Percentiles rank a stretch among this genome's conserved stretches.
These are phyloP conservation scores for Candida silvatica DNA, from an alignment of 805 yeast species.

Conservation along the genomic window DNA sequence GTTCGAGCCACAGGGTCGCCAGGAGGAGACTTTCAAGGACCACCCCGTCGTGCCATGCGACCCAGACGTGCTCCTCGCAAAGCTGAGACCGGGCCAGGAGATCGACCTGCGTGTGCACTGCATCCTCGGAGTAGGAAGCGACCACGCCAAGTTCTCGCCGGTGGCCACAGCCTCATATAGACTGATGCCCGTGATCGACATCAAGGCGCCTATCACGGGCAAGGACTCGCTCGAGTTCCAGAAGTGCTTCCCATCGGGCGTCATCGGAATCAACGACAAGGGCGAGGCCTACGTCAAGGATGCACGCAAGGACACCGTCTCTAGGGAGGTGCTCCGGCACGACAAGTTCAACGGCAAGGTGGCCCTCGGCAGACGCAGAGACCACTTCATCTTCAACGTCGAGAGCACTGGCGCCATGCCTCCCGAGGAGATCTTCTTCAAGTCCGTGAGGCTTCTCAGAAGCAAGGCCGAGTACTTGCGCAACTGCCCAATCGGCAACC, in stretches of 20 bases:
- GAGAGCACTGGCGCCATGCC: slow-evolving; percentile 96
- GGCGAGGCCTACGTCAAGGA: slow-evolving; percentile 78
- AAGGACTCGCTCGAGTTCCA: slow-evolving; percentile 71
- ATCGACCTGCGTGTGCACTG: slow-evolving; percentile 87
- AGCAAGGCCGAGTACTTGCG: slow-evolving; percentile 77
- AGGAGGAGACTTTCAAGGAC: slow-evolving; percentile 58
- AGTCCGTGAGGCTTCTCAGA: slow-evolving; percentile 76
- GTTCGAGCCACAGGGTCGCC: slow-evolving; percentile 89
- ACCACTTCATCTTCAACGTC: slow-evolving; percentile 89
- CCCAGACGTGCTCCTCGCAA: slow-evolving; percentile 85
- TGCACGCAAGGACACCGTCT: slow-evolving; percentile 92
- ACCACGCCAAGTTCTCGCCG: slow-evolving; percentile 97
- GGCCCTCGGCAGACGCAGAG: slow-evolving; percentile 82
- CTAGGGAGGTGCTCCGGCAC: slow-evolving; percentile 93
- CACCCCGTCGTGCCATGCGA: slow-evolving; percentile 69
- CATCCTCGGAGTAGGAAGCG: slow-evolving; percentile 77
- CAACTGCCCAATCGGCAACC: slow-evolving; percentile 60
- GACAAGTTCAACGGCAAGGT: slow-evolving; percentile 85
- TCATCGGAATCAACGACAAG: slow-evolving; percentile 59
- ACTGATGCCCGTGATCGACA: slow-evolving; percentile 79
- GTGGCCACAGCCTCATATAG: slow-evolving; percentile 96
- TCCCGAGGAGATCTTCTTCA: slow-evolving; percentile 92
- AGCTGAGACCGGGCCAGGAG: slow-evolving; percentile 95
- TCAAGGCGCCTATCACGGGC: slow-evolving; percentile 66
- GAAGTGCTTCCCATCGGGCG: slow-evolving; percentile 90